These are phyloP conservation scores for Mycena rosella DNA, from an alignment of 768 basidiomycete species.

Conservation along the genomic window DNA sequence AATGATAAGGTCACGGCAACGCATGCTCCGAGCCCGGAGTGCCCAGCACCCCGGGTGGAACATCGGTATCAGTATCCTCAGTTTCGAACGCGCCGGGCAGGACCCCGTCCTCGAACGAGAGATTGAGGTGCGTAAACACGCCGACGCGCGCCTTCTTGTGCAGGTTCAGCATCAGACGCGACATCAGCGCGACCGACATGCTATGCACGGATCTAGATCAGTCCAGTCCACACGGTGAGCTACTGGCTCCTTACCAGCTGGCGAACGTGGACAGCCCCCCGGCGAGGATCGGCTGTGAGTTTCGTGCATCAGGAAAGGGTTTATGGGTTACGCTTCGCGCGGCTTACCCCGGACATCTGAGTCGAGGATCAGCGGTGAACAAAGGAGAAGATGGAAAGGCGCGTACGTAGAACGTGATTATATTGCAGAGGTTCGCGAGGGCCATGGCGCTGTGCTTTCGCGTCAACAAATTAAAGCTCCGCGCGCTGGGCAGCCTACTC, in stretches of 20 bases:
- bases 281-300: slow-evolving; percentile 3
- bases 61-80: too few species aligned
- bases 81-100: not conserved
- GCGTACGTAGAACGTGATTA: slow-evolving; percentile 9
- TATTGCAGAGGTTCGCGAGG: slow-evolving; percentile 11
- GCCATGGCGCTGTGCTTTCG: not conserved
- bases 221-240: not conserved
- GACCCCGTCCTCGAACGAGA: not conserved
- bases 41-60: too few species aligned
- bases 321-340: too few species aligned
- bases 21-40: too few species aligned
- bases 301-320: not conserved
- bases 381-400: not conserved
- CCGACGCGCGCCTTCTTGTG: not conserved
- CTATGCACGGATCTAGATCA: not conserved
- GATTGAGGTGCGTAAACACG: not conserved
- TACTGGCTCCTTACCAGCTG: not conserved
- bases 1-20: too few species aligned
- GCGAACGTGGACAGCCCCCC: slow-evolving; percentile 25
- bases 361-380: not conserved
- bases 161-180: slow-evolving; percentile 19
- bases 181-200: slow-evolving; percentile 13
- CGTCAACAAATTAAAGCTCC: not conserved
- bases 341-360: not conserved
- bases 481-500: not conserved